Evolutionary conservation across 2,329 filamentous ascomycete genomes (phyloP).

Genomic region (Alternaria panax): DNA sequence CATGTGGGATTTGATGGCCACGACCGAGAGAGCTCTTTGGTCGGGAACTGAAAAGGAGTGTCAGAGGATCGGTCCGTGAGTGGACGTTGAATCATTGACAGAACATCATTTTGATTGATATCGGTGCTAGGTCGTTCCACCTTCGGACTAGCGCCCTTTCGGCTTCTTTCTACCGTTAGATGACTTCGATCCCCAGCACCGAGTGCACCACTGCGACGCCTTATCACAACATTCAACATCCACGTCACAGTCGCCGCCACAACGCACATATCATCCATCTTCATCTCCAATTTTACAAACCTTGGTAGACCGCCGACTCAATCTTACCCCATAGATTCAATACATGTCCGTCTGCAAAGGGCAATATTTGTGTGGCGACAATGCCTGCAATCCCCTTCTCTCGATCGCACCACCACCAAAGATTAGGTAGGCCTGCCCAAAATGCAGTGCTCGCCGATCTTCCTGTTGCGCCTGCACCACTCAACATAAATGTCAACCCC

Average conservation of each 20-base stretch:
- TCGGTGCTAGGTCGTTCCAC: conserved; percentile 2
- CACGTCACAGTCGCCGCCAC: neutral
- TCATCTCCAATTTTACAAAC: neutral
- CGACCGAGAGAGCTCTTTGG: neutral
- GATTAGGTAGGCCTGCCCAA: conserved; percentile 5
- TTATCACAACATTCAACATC: neutral
- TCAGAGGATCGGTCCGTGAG: neutral
- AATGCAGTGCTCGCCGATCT: neutral
- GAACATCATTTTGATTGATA: conserved; percentile 2
- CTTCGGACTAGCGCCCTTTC: neutral
- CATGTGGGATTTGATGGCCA: neutral
- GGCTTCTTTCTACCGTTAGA: conserved; percentile 1
- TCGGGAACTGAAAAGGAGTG: neutral
- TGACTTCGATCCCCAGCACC: neutral
- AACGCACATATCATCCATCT: neutral
- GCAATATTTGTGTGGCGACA: neutral
- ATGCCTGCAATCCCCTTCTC: neutral
- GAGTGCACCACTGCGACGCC: neutral
- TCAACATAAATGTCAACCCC: conserved; percentile 1
- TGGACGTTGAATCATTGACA: neutral
- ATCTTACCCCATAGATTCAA: neutral
- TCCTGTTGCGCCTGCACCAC: neutral
- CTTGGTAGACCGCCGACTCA: neutral
- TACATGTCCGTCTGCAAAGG: neutral
- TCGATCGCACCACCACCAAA: conserved; percentile 7